Evolutionary conservation across 805 yeast genomes (phyloP).

Genomic region (Ogataea paradorogensis): DNA sequence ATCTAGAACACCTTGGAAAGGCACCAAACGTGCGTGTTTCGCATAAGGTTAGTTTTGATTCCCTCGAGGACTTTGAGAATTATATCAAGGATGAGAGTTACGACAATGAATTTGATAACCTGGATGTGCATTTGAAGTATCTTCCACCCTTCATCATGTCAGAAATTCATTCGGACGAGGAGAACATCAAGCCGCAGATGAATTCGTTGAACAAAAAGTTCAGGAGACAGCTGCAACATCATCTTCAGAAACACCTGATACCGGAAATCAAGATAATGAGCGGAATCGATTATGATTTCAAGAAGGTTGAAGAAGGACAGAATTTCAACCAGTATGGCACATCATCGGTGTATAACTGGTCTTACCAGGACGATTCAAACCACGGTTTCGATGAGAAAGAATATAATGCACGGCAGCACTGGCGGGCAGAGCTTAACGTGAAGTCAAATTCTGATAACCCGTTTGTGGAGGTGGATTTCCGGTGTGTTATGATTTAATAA

Average conservation of each 20-base stretch:
- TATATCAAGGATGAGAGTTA: conserved; percentile 69
- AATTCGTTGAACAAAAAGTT: conserved; percentile 71
- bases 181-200: conserved; percentile 67
- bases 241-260: conserved; percentile 66
- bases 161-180: conserved; percentile 66
- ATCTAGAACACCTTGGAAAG: conserved; percentile 28
- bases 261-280: conserved; percentile 60
- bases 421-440: conserved; percentile 62
- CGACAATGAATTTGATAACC: conserved; percentile 69
- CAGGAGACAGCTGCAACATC: conserved; percentile 72
- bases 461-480: conserved; percentile 62
- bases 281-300: conserved; percentile 45
- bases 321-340: conserved; percentile 41
- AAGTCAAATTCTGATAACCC: conserved; percentile 67
- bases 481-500: conserved; percentile 18
- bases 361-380: conserved; percentile 53
- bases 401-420: conserved; percentile 50
- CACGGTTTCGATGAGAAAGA: conserved; percentile 52
- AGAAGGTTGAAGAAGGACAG: conserved; percentile 47
- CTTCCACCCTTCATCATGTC: conserved; percentile 72
- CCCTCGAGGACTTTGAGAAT: conserved; percentile 57
- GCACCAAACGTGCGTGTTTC: conserved; percentile 32
- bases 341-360: conserved; percentile 56
- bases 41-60: conserved; percentile 50
- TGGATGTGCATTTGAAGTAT: conserved; percentile 64